Base-by-base conservation (phyloP, 2,329 filamentous ascomycete species). In the Bertia moriformis region DNA sequence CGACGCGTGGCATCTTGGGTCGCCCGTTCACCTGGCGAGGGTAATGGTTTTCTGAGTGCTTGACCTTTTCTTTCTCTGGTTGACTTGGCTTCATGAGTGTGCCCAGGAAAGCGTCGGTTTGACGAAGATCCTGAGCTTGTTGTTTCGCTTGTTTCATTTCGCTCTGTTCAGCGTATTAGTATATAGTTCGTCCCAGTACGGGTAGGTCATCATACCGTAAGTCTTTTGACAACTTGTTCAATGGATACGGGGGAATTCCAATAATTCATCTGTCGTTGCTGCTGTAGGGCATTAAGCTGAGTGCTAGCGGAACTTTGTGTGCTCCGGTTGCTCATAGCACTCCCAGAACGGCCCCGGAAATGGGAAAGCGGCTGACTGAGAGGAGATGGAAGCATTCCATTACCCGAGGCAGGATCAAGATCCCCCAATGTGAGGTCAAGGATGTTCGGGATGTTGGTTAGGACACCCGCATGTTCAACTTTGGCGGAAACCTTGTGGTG, bases 401-500 rank as follows among this genome's bases (percentile, higher is more conserved):
- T 72, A 43, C 75, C 76, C 44, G 84, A 83, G 18, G 83, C 74
- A 3, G 85, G 83, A 53, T 95, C 87, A 19, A 96, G 67, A 50
- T 96, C 89, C 37, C 86, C 86, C 62, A 94, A 93, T 51, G 82
- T 93, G 63, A 95, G 78, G 52, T 94, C 87, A 48, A 93, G 60
- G 37, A 88, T 73, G 52, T 83, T 93, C 49, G 73, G 83, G 5
- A 77, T 73, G 10, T 79, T 72, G 35, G 72, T 78, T 45, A 88
- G 73, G 46, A 89, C 81, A 4, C 91, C 91, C 29, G 91, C 87
- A 61, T 95, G 86, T 57, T 98, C 91, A 41, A 98, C 87, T 55
- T 93, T 93, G 41, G 91, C 88, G 15, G 89, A 88, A 37, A 98
- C 91, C 55, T 98, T 98, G 64, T 96, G 91, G 54, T 98, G 91